Percentiles rank a stretch among this genome's conserved stretches.
These are phyloP conservation scores for Orbilia ellipsospora DNA, from an alignment of 2,329 filamentous ascomycete genomes.

Conservation along the genomic window DNA sequence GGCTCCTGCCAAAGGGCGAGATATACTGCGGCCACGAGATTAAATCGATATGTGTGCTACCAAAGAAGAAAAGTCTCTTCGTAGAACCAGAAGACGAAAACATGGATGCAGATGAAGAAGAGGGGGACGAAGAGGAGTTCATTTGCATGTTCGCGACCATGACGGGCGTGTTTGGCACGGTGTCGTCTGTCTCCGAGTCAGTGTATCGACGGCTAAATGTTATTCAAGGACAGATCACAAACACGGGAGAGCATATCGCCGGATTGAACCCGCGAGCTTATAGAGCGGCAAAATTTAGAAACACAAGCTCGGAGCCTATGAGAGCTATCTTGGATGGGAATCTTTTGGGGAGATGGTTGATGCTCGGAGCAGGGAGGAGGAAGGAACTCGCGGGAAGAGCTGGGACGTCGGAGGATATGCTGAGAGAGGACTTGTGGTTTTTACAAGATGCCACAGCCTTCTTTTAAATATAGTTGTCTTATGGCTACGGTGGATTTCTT, in stretches of 20 bases:
- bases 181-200: conserved; percentile 81
- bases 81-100: conserved; percentile 61
- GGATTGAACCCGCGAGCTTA: conserved; percentile 87
- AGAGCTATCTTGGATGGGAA: conserved; percentile 58
- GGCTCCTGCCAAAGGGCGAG: conserved; percentile 85
- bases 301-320: conserved; percentile 57
- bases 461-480: conserved; percentile 23
- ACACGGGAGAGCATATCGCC: conserved; percentile 78
- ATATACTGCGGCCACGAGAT: conserved; percentile 86
- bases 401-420: conserved; percentile 56
- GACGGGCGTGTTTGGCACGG: conserved; percentile 79
- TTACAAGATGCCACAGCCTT: conserved; percentile 54
- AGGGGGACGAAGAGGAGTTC: conserved; percentile 56
- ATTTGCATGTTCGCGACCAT: conserved; percentile 76
- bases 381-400: conserved; percentile 58
- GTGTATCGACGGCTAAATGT: conserved; percentile 85
- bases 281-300: conserved; percentile 66
- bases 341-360: conserved; percentile 58
- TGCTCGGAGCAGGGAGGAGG: conserved; percentile 58
- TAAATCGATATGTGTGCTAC: conserved; percentile 77
- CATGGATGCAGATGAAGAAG: conserved; percentile 61
- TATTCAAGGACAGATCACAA: conserved; percentile 81
- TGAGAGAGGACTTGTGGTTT: conserved; percentile 58
- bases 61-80: conserved; percentile 63
- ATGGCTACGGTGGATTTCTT: not conserved